phyloP scores from a whole-genome alignment of 371 early-diverging fungal genomes.

The Apophysomyces variabilis region DNA sequence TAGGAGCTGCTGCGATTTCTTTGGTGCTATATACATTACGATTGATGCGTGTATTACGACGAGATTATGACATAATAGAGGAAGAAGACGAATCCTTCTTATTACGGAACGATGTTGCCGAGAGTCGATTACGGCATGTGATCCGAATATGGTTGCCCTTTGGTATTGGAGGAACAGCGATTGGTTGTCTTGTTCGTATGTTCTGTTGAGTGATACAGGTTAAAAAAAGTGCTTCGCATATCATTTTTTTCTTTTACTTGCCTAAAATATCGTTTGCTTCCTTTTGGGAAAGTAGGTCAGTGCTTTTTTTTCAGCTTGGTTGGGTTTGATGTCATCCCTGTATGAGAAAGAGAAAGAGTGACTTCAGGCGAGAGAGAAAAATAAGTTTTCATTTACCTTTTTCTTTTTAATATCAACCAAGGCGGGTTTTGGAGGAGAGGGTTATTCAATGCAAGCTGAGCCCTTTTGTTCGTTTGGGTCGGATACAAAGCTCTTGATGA shows the following conservation, averaged over 20 bases:
- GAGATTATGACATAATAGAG: conserved; percentile 15
- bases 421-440: too few relatives aligned
- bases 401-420: neutral
- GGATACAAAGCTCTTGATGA: neutral
- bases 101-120: conserved; percentile 25
- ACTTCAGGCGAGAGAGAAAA: neutral
- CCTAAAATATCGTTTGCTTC: conserved; percentile 11
- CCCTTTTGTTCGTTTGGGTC: neutral
- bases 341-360: neutral
- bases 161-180: neutral
- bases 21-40: conserved; percentile 22
- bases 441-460: too few relatives aligned
- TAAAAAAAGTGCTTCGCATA: conserved; percentile 7
- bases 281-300: conserved; percentile 8
- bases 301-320: neutral
- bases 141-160: conserved; percentile 7
- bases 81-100: conserved; percentile 19
- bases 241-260: neutral
- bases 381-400: neutral
- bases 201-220: neutral
- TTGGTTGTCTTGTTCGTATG: conserved; percentile 4
- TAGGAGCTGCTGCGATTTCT: conserved; percentile 1
- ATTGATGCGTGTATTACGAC: conserved; percentile 13
- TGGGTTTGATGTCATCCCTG: too few relatives aligned
- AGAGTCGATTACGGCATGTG: conserved; percentile 11